Conservation (phyloP, 495 filamentous ascomycete genomes). For the Trichocladium uniseriatum region DNA sequence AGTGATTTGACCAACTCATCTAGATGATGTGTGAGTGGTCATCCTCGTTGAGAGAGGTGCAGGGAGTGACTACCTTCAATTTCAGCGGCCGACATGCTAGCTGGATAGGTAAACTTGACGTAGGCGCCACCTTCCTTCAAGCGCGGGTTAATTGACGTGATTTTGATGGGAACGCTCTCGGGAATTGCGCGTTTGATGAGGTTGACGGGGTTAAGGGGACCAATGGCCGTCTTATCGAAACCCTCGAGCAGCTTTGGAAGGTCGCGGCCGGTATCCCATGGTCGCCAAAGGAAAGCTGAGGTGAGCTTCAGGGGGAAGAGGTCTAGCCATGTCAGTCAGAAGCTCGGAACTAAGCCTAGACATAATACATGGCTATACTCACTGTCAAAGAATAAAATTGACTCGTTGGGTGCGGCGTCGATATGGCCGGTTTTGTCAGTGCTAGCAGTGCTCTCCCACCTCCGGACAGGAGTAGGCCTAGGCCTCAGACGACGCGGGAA, state of each 20-base stretch:
- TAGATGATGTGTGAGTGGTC: background rate
- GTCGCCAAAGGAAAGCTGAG: constrained; percentile 52
- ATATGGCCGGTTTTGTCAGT: constrained; percentile 67
- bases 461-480: background rate
- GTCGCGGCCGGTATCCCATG: constrained; percentile 45
- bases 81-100: constrained; percentile 42
- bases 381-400: constrained; percentile 87
- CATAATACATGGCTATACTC: constrained; percentile 19
- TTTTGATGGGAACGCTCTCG: constrained; percentile 46
- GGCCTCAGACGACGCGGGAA: background rate
- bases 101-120: constrained; percentile 68
- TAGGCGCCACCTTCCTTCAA: constrained; percentile 90
- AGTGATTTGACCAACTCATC: constrained; percentile 39
- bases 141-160: constrained; percentile 71
- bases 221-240: constrained; percentile 48
- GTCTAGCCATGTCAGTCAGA: constrained; percentile 42
- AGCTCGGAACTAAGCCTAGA: background rate
- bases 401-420: constrained; percentile 56
- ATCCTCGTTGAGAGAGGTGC: background rate
- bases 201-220: constrained; percentile 53
- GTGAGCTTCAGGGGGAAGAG: constrained; percentile 73
- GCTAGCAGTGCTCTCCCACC: constrained; percentile 33
- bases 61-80: constrained; percentile 39
- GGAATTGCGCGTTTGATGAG: constrained; percentile 58
- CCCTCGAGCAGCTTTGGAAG: constrained; percentile 53